Conservation (phyloP, 768 basidiomycete genomes). For the Lactarius hengduanensis region DNA sequence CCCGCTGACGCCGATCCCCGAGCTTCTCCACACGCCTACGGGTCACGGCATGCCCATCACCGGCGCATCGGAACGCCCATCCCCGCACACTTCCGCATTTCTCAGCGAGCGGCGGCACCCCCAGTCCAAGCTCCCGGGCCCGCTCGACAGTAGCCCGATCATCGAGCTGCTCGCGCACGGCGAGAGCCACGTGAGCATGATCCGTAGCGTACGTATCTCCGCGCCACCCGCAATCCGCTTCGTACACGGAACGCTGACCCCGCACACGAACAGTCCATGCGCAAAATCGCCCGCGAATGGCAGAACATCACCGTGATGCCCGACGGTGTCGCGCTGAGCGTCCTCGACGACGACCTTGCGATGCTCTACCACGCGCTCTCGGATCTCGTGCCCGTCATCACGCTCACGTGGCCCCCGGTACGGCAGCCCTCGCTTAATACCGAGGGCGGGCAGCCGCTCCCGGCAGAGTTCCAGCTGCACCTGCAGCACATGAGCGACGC, state of each 20-base stretch:
- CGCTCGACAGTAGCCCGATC: constrained; percentile 14
- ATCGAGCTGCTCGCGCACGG: not conserved
- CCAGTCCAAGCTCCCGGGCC: constrained; percentile 6
- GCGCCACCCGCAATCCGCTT: not conserved
- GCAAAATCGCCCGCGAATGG: constrained; percentile 15
- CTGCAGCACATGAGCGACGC: constrained; percentile 12
- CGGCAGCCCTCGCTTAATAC: constrained; percentile 20
- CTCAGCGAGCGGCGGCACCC: not conserved
- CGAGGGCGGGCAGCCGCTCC: constrained; percentile 13
- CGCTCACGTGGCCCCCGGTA: constrained; percentile 14
- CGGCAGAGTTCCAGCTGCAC: constrained; percentile 5
- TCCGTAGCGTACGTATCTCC: constrained; percentile 9
- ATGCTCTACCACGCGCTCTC: constrained; percentile 6
- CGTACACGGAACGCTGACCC: not conserved
- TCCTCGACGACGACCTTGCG: constrained; percentile 9
- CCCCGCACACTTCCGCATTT: not conserved
- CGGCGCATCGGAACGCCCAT: not conserved
- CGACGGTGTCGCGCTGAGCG: constrained; percentile 8
- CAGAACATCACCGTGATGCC: constrained; percentile 18
- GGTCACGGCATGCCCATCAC: not conserved
- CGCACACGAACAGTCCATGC: constrained; percentile 1
- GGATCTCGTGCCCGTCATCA: constrained; percentile 14
- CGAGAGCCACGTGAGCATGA: constrained; percentile 9
- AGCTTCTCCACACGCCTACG: constrained; percentile 22
- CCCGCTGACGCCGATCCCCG: constrained; percentile 26